Percentiles rank a stretch among this genome's conserved stretches.
Conservation (phyloP, 768 basidiomycete genomes). For the Kondoa subrosea region DNA sequence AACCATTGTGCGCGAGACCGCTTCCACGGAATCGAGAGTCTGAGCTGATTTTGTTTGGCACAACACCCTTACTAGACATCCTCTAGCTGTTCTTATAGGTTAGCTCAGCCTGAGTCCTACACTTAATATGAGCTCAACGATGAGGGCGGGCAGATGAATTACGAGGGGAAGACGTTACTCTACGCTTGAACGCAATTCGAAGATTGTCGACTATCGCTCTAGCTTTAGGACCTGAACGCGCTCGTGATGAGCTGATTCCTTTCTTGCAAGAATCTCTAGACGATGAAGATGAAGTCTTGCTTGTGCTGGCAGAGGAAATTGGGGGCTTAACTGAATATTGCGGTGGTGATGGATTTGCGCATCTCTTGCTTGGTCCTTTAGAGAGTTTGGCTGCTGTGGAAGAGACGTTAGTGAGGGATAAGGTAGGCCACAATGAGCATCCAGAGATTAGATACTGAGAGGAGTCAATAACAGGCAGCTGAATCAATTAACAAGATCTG, state of each 20-base stretch:
- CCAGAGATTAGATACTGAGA: neutral
- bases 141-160: constrained; percentile 76
- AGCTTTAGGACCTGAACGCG: constrained; percentile 84
- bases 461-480: constrained; percentile 48
- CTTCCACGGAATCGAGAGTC: neutral
- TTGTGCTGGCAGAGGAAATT: constrained; percentile 87
- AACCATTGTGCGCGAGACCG: neutral
- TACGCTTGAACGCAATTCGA: constrained; percentile 90
- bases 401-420: constrained; percentile 93
- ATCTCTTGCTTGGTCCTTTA: constrained; percentile 72
- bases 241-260: constrained; percentile 83
- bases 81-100: constrained; percentile 3
- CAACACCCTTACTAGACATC: neutral
- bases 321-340: constrained; percentile 90
- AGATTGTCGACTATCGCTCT: constrained; percentile 95
- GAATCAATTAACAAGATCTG: constrained; percentile 88
- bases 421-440: constrained; percentile 44
- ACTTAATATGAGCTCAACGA: neutral
- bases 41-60: neutral
- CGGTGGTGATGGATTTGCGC: constrained; percentile 72
- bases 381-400: constrained; percentile 93
- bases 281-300: constrained; percentile 93
- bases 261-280: constrained; percentile 98
- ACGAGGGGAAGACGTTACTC: constrained; percentile 87
- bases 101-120: neutral